These are phyloP conservation scores for Trichoderma orchidacearum DNA, from an alignment of 495 filamentous ascomycete genomes.

Conservation along the genomic window DNA sequence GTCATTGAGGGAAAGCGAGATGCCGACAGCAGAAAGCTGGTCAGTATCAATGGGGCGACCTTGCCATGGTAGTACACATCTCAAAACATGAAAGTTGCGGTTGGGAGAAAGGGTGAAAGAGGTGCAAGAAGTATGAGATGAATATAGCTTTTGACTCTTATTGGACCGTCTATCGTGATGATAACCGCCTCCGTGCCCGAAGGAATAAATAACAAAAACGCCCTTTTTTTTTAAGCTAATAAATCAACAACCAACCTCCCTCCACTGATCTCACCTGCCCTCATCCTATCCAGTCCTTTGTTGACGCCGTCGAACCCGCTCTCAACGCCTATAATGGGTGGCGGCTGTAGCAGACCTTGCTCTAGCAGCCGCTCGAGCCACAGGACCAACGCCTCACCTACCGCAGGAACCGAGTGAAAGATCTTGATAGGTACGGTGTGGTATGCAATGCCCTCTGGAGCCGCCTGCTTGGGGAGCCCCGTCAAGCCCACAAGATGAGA, in stretches of 20 bases:
- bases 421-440: constrained; percentile 58
- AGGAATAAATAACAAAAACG: background rate
- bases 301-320: constrained; percentile 50
- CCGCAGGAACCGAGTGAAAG: constrained; percentile 44
- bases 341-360: constrained; percentile 30
- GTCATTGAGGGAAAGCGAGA: constrained; percentile 29
- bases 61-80: constrained; percentile 31
- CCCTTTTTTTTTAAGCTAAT: background rate
- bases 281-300: constrained; percentile 42
- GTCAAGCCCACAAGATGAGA: constrained; percentile 49
- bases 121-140: too few species aligned
- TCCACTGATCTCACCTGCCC: constrained; percentile 41
- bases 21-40: constrained; percentile 18
- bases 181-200: background rate
- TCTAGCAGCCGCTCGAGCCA: constrained; percentile 49
- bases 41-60: constrained; percentile 17
- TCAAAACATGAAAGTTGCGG: too few species aligned
- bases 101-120: too few species aligned
- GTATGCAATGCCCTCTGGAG: constrained; percentile 24
- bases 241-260: constrained; percentile 40
- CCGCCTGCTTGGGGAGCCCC: constrained; percentile 41
- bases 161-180: background rate
- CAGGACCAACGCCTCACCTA: constrained; percentile 40
- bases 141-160: background rate
- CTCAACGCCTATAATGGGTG: constrained; percentile 43